These are phyloP conservation scores for Alternaria ethzedia DNA, from an alignment of 2,329 filamentous ascomycete genomes.

Conservation along the genomic window DNA sequence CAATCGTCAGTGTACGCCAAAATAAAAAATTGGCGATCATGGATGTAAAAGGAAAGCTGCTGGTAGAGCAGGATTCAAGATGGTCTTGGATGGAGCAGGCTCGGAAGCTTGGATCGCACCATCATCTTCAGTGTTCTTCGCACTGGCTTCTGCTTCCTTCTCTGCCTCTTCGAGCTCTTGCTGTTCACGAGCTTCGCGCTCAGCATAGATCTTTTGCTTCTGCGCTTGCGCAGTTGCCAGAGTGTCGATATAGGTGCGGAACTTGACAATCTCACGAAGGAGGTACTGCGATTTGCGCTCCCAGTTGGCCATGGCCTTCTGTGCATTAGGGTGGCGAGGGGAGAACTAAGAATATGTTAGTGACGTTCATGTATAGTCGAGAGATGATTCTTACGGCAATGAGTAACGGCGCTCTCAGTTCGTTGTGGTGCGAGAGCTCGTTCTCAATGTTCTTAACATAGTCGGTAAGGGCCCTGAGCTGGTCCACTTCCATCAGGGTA, in stretches of 20 bases:
- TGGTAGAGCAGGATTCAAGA: constrained; percentile 1
- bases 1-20: constrained; percentile 35
- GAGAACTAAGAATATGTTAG: constrained; percentile 66
- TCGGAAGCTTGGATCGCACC: constrained; percentile 45
- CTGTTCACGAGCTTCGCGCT: constrained; percentile 39
- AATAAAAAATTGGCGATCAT: constrained; percentile 14
- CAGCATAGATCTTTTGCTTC: constrained; percentile 72
- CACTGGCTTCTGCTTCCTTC: constrained; percentile 15
- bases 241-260: constrained; percentile 90
- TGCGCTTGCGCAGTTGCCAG: constrained; percentile 72
- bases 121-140: constrained; percentile 33
- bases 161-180: constrained; percentile 20
- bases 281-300: constrained; percentile 94
- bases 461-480: constrained; percentile 73
- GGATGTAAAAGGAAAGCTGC: constrained; percentile 11
- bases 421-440: constrained; percentile 86
- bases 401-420: constrained; percentile 83
- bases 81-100: constrained; percentile 13
- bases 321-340: constrained; percentile 78
- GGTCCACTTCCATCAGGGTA: constrained; percentile 77
- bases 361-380: not conserved
- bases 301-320: constrained; percentile 93
- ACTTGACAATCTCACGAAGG: constrained; percentile 93
- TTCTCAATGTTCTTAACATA: constrained; percentile 88
- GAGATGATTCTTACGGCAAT: constrained; percentile 65